phyloP scores from a whole-genome alignment of 2,329 filamentous ascomycete species.

The Apiospora sp. region DNA sequence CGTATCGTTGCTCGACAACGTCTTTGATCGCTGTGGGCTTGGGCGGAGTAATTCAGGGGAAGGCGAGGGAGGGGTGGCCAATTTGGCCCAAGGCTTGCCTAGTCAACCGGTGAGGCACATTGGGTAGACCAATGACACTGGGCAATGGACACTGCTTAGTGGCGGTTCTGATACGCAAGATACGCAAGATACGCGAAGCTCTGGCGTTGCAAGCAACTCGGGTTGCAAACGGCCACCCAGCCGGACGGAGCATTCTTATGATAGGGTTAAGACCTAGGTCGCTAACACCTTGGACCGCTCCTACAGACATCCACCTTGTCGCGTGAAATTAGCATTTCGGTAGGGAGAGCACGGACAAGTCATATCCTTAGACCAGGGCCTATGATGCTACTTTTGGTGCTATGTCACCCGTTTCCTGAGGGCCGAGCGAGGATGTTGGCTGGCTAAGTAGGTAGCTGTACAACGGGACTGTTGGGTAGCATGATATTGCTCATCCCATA shows the following conservation, averaged over 20 bases:
- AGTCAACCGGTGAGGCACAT: conserved; percentile 9
- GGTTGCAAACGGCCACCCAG: conserved; percentile 8
- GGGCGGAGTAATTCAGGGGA: conserved; percentile 12
- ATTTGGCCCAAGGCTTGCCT: not conserved
- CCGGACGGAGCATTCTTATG: not conserved
- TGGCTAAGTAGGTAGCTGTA: not conserved
- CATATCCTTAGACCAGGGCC: not conserved
- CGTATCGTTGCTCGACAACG: not conserved
- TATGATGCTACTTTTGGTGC: not conserved
- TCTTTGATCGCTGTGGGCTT: conserved; percentile 1
- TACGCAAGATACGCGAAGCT: not conserved
- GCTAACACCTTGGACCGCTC: not conserved
- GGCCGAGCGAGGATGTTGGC: not conserved
- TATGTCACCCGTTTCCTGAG: not conserved
- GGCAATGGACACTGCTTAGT: not conserved
- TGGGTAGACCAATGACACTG: not conserved
- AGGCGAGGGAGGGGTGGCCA: not conserved
- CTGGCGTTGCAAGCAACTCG: not conserved
- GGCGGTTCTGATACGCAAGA: not conserved
- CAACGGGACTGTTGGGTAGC: not conserved
- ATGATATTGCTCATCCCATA: not conserved
- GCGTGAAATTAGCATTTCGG: not conserved
- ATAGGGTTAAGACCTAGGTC: not conserved
- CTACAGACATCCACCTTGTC: conserved; percentile 6
- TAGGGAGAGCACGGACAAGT: not conserved